Evolutionary conservation across 164 flowering plant genomes (phyloP).

Genomic region (Sedum album): DNA sequence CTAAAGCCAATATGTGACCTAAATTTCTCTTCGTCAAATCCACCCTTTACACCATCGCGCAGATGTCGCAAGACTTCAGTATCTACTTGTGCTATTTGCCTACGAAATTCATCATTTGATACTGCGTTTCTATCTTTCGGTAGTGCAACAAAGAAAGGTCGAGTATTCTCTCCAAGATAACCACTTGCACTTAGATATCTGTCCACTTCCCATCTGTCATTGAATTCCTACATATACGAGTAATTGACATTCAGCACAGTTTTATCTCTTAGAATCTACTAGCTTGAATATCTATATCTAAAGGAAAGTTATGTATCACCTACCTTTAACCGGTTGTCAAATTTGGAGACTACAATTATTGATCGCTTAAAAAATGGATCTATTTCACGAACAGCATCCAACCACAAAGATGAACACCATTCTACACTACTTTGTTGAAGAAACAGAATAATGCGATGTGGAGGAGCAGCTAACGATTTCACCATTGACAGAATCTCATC

Average conservation of each 20-base stretch:
- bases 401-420: slow-evolving; percentile 97
- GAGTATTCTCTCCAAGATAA: slow-evolving; percentile 79
- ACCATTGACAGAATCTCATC: slow-evolving; percentile 94
- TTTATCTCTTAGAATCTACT: background rate
- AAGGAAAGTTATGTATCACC: background rate
- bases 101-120: slow-evolving; percentile 89
- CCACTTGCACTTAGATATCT: slow-evolving; percentile 94
- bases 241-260: background rate
- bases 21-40: slow-evolving; percentile 86
- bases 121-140: slow-evolving; percentile 75
- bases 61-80: slow-evolving; percentile 62
- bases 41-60: slow-evolving; percentile 77
- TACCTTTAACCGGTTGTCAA: slow-evolving; percentile 98
- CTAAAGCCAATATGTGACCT: slow-evolving; percentile 73
- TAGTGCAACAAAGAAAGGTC: slow-evolving; percentile 85
- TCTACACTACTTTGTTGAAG: slow-evolving; percentile 99
- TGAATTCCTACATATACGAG: slow-evolving; percentile 62
- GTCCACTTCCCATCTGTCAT: slow-evolving; percentile 95
- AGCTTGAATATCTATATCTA: no score
- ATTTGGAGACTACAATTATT: slow-evolving; percentile 87
- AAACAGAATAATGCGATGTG: slow-evolving; percentile 85
- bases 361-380: slow-evolving; percentile 83
- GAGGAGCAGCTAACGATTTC: slow-evolving; percentile 89
- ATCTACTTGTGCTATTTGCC: slow-evolving; percentile 86
- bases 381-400: slow-evolving; percentile 84